Conservation (phyloP, 2,329 filamentous ascomycete species). For the Penicillium sp. region DNA sequence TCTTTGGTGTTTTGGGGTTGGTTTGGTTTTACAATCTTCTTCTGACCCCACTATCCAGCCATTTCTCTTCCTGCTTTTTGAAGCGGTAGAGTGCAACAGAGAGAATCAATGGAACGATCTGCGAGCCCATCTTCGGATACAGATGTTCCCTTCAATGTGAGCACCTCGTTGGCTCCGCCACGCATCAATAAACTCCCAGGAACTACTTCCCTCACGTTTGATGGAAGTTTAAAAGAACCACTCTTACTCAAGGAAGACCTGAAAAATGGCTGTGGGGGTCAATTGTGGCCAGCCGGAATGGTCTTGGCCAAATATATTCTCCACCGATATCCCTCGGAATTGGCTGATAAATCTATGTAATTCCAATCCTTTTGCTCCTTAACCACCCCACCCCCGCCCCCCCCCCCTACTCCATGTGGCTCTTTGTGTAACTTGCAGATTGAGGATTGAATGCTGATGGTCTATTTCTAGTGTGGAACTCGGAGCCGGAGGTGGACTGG, state of each 20-base stretch:
- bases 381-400: neutral
- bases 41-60: neutral
- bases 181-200: conserved; percentile 53
- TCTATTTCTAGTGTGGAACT: conserved; percentile 71
- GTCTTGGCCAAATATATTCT: conserved; percentile 84
- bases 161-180: conserved; percentile 57
- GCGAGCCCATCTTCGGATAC: conserved; percentile 24
- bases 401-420: neutral
- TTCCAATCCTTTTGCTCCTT: neutral
- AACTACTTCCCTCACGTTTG: conserved; percentile 62
- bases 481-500: conserved; percentile 86
- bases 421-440: neutral
- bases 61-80: neutral
- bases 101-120: conserved; percentile 16
- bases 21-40: neutral
- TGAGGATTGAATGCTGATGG: neutral
- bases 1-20: neutral
- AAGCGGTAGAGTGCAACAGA: too few relatives aligned
- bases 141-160: conserved; percentile 44
- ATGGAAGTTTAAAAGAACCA: conserved; percentile 67
- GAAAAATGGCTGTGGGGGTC: conserved; percentile 83
- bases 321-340: conserved; percentile 63
- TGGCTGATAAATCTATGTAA: conserved; percentile 71
- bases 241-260: conserved; percentile 83
- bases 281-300: conserved; percentile 93